Conservation (phyloP, 495 filamentous ascomycete species). For the Chaetomidium leptoderma region DNA sequence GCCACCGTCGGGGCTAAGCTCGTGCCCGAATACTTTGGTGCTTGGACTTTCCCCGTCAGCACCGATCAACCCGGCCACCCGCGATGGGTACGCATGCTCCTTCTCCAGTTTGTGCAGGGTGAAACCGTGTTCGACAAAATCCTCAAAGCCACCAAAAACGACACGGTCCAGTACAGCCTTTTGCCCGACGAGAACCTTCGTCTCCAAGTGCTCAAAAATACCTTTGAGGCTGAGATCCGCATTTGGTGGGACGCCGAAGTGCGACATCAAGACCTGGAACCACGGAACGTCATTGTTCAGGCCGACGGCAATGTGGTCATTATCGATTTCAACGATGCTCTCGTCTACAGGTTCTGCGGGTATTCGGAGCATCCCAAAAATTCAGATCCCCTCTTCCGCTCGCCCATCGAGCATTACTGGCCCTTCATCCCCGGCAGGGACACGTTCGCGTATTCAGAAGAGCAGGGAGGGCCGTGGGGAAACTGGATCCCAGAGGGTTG, state of each 20-base stretch:
- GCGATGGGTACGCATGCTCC: constrained; percentile 10
- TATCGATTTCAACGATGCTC: constrained; percentile 3
- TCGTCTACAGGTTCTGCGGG: background rate
- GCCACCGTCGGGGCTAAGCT: background rate
- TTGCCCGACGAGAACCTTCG: background rate
- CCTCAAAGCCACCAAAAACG: background rate
- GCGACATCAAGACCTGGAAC: background rate
- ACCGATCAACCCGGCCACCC: background rate
- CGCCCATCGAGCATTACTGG: too few relatives aligned
- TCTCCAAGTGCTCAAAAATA: background rate
- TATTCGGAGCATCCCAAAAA: background rate
- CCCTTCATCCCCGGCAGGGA: too few relatives aligned
- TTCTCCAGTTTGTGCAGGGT: background rate
- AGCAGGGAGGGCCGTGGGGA: too few relatives aligned
- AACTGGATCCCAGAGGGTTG: too few relatives aligned
- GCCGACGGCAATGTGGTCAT: background rate
- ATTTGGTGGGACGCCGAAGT: constrained; percentile 7
- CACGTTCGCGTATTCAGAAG: too few relatives aligned
- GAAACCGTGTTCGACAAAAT: constrained; percentile 6
- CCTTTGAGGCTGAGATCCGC: background rate
- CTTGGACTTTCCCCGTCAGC: background rate
- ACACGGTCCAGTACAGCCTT: background rate
- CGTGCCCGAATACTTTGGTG: background rate
- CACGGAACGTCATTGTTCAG: constrained; percentile 1
- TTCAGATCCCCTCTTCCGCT: too few relatives aligned